Base-by-base conservation (phyloP, 1,139 yeast species). In the Geotrichum siamense region DNA sequence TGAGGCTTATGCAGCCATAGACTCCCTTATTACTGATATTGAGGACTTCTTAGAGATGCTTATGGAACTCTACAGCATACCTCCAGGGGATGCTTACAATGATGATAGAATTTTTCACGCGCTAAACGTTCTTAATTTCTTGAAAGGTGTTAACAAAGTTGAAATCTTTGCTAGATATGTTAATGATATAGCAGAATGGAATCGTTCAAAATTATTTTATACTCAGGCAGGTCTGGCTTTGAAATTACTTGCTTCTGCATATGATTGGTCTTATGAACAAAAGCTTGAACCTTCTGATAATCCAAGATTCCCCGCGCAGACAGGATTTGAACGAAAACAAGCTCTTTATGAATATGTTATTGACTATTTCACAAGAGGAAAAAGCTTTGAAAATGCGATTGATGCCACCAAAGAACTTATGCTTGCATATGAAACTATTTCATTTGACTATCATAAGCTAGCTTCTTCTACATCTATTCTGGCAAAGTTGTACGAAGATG, bases 181-280 rank as follows among this genome's bases (percentile, higher is more conserved):
- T 53, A 76, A 80, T 61, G 81, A 79, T 48, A 75, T 85, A 75
- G 84, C 77, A 56, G 81, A 81, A 53, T 77, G 74, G 53, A 77
- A 82, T 54, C 53, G 82, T 44, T 58, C 66, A 19, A 81, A 79
- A 61, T 68, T 69, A 33, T 85, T 84, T 58, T 76, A 64, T 58
- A 80, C 82, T 36, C 95, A 86, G 64, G 94, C 94, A 8, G 96
- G 93, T 3, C 70, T 86, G 53, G 77, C 89, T 55, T 71, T 85
- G 55, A 87, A 82, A 59, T 69, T 85, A 45, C 70, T 85, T 55
- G 93, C 94, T 0, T 73, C 81, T 13, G 82, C 93, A 1, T 83
- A 79, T 61, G 68, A 72, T 10, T 86, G 96, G 96, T 76, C 78
- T 48, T 79, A 78, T 51, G 76, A 75, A 48, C 69, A 69, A 30